Evolutionary conservation across 1,139 yeast genomes (phyloP), one percentile per base, ranked within the genome.

Genomic region (Hanseniaspora gamundiae): DNA sequence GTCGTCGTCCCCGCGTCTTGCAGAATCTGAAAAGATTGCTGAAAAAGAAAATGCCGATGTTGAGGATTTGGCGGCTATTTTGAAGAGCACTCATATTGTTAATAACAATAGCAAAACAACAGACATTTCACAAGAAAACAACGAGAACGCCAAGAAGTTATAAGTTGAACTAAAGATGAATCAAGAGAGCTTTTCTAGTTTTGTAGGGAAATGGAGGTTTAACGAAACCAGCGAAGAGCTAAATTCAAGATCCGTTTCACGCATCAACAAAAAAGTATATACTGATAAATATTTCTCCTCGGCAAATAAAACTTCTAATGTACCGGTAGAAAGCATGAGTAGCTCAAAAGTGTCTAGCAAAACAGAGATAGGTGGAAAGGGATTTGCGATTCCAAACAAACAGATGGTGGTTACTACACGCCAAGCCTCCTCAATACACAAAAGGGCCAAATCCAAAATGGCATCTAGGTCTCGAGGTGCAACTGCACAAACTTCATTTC

Each of bases 41-140:
- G 35, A 8, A 14, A 30, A 8, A 30, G 42, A 46, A 41, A 36
- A 47, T 52, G 47, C 50, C 10, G 49, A 50, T 16, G 47, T 52
- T 10, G 49, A 44, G 16, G 52, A 51, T 46, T 48, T 55, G 40
- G 49, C 49, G 14, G 50, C 43, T 13, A 49, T 47, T 24, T 45
- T 48, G 49, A 42, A 45, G 31, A 39, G 46, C 9, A 45, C 44
- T 17, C 39, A 42, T 40, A 47, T 47, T 13, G 24, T 43, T 29
- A 42, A 42, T 38, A 49, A 45, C 27, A 45, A 45, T 30, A 36
- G 7, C 3, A 22, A 28, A 6, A 42, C 39, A 24, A 26, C n/a
- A n/a, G n/a, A 29, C n/a, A 27, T 2, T 29, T 22, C 9, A 11
- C 3, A 16, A 4, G 16, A 27, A 7, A 40, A 10, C 14, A 24